Percentiles rank a stretch among this genome's conserved stretches.
phyloP scores from a whole-genome alignment of 257 asterid species.

The Hygrophila difformis region DNA sequence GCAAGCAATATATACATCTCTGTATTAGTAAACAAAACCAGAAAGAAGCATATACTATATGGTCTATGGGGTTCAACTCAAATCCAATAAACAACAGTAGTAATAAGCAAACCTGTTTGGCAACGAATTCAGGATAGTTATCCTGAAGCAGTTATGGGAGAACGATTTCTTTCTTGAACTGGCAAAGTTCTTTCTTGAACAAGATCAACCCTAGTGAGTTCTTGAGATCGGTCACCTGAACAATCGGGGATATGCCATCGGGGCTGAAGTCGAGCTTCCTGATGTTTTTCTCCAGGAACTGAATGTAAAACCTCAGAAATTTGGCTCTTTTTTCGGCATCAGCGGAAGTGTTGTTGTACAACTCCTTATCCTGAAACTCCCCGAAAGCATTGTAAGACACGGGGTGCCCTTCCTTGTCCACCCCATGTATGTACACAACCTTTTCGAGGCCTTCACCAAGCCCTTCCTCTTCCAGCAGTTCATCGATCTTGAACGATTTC shows the following conservation, averaged over 20 bases:
- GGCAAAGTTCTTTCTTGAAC: slow-evolving; percentile 77
- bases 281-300: slow-evolving; percentile 66
- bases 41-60: too few species aligned
- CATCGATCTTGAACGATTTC: slow-evolving; percentile 64
- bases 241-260: slow-evolving; percentile 67
- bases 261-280: too few species aligned
- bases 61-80: too few species aligned
- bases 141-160: slow-evolving; percentile 88
- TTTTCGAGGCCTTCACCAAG: slow-evolving; percentile 60
- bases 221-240: slow-evolving; percentile 79
- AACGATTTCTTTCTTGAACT: slow-evolving; percentile 72
- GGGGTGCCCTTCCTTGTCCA: too few species aligned
- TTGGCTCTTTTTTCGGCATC: slow-evolving; percentile 72
- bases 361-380: slow-evolving; percentile 78
- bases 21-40: too few species aligned
- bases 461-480: slow-evolving; percentile 46
- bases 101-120: slow-evolving; percentile 75
- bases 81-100: too few species aligned
- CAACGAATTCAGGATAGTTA: slow-evolving; percentile 92
- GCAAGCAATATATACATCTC: background rate
- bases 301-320: slow-evolving; percentile 71
- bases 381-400: slow-evolving; percentile 83
- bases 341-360: slow-evolving; percentile 66
- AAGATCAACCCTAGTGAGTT: slow-evolving; percentile 71
- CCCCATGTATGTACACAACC: slow-evolving; percentile 77